Conservation (phyloP, 2,329 filamentous ascomycete species). For the Colletotrichum lentis region DNA sequence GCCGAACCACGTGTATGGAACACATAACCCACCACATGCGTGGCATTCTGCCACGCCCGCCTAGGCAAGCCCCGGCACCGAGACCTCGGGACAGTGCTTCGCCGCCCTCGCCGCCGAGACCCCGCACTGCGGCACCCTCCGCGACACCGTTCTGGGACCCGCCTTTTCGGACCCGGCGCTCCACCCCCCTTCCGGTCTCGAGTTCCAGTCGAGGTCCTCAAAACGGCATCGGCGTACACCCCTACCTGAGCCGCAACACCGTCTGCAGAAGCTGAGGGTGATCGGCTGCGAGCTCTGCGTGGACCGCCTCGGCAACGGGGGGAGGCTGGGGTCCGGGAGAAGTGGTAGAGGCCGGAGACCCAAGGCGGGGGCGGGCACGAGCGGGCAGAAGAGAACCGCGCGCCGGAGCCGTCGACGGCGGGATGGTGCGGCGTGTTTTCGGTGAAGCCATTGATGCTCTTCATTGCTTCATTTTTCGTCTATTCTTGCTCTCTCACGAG, state of each 20-base stretch:
- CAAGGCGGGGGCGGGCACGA: conserved; percentile 1
- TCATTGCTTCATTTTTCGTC: background rate
- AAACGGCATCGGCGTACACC: conserved; percentile 16
- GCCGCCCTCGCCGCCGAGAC: background rate
- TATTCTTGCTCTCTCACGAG: background rate
- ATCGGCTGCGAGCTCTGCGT: conserved; percentile 23
- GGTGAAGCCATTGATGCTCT: background rate
- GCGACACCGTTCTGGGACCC: conserved; percentile 8
- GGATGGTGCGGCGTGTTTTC: conserved; percentile 17
- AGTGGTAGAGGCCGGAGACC: conserved; percentile 18
- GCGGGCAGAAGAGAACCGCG: background rate
- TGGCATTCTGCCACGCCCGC: conserved; percentile 25
- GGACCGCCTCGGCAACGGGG: conserved; percentile 15
- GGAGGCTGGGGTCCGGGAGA: conserved; percentile 11
- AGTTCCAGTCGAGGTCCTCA: conserved; percentile 24
- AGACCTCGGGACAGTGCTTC: conserved; percentile 17
- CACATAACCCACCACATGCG: conserved; percentile 10
- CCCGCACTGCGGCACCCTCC: conserved; percentile 21
- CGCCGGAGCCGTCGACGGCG: conserved; percentile 12
- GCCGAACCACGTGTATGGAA: conserved; percentile 12
- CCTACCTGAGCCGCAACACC: background rate
- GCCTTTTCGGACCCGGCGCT: conserved; percentile 11
- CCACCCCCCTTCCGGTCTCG: conserved; percentile 18
- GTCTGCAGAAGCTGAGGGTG: conserved; percentile 10
- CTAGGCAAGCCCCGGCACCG: conserved; percentile 15